phyloP scores from a whole-genome alignment of 164 flowering plant species.

The Vitis riparia region DNA sequence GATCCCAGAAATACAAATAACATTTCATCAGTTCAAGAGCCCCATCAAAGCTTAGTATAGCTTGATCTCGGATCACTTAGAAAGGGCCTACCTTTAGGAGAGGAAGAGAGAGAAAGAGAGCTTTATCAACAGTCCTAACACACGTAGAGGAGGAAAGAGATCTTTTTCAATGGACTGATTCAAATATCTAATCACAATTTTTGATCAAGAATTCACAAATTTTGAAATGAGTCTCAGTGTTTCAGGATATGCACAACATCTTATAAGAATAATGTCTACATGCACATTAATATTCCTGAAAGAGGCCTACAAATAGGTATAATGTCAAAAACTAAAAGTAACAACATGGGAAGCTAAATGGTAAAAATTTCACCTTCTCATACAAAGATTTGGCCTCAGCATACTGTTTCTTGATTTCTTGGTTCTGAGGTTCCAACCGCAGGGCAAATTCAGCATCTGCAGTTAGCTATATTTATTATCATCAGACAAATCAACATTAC shows the following conservation, averaged over 20 bases:
- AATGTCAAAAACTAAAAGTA: background rate
- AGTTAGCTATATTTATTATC: conserved; percentile 17
- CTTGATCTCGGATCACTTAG: too few relatives aligned
- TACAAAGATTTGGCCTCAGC: conserved; percentile 67
- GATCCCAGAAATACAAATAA: too few relatives aligned
- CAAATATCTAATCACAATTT: background rate
- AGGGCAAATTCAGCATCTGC: conserved; percentile 93
- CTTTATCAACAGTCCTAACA: too few relatives aligned
- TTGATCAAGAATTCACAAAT: background rate
- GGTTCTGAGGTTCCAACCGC: conserved; percentile 87
- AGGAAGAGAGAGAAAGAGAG: too few relatives aligned
- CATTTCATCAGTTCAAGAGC: too few relatives aligned
- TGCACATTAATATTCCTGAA: background rate
- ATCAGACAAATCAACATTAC: conserved; percentile 6
- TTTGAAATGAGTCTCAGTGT: background rate
- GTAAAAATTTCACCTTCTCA: conserved; percentile 50
- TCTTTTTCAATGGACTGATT: too few relatives aligned
- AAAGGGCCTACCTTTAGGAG: too few relatives aligned
- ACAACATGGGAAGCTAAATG: background rate
- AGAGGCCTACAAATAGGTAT: background rate
- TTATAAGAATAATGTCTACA: background rate
- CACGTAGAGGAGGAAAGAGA: too few relatives aligned
- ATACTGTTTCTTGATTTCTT: conserved; percentile 83
- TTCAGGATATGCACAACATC: background rate
- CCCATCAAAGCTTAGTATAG: too few relatives aligned